phyloP scores from a whole-genome alignment of 139 green algal species.

The Chlamydomonas eustigma region DNA sequence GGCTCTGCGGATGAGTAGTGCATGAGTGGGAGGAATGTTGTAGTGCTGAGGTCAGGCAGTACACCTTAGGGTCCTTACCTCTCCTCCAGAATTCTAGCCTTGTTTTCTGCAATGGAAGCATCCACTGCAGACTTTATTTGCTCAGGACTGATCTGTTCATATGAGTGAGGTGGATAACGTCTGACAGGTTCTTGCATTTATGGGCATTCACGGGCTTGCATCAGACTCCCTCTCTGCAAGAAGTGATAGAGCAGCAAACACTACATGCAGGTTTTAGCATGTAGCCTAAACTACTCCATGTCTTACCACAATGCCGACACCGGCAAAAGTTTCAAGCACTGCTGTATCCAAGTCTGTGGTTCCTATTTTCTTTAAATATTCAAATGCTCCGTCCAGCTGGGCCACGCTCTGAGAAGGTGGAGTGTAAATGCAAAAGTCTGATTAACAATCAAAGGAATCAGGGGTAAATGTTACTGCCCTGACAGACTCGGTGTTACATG shows the following conservation, averaged over 20 bases:
- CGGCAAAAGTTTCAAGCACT: slow-evolving; percentile 61
- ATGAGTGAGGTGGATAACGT: not conserved
- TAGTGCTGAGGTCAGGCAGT: too few species aligned
- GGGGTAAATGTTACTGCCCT: too few species aligned
- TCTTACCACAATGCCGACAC: slow-evolving; percentile 81
- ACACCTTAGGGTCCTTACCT: too few species aligned
- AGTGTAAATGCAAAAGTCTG: not conserved
- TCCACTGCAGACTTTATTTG: slow-evolving; percentile 64
- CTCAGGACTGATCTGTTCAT: slow-evolving; percentile 49
- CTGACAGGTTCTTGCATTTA: not conserved
- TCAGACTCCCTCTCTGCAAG: slow-evolving; percentile 5
- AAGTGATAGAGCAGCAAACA: not conserved
- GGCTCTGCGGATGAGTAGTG: too few species aligned
- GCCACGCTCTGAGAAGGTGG: slow-evolving; percentile 45
- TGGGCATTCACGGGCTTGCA: too few species aligned
- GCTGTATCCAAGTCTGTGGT: slow-evolving; percentile 41
- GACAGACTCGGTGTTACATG: too few species aligned
- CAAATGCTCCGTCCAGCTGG: slow-evolving; percentile 79
- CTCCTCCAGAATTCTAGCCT: slow-evolving; percentile 59
- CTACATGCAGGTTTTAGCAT: too few species aligned
- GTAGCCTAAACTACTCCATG: too few species aligned
- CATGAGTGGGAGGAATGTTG: too few species aligned
- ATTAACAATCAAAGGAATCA: not conserved
- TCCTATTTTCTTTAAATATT: slow-evolving; percentile 72
- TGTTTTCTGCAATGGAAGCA: slow-evolving; percentile 44